Evolutionary conservation across 2,329 filamentous ascomycete genomes (phyloP).

Genomic region (Escovopsis sp.): DNA sequence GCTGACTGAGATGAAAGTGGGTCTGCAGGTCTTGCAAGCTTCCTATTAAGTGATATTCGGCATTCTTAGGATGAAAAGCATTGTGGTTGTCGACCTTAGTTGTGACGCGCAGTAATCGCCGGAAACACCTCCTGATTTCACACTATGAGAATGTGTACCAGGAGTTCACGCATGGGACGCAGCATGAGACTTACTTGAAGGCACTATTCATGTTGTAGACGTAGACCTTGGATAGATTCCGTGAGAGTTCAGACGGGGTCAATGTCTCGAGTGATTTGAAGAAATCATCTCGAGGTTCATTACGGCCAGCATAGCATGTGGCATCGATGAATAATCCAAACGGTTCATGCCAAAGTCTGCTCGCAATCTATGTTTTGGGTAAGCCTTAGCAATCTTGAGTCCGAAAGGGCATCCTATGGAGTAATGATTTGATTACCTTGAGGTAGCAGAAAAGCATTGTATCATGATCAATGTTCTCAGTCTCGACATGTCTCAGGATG

Average conservation of each 20-base stretch:
- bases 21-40: slow-evolving; percentile 48
- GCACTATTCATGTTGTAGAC: slow-evolving; percentile 62
- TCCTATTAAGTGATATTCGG: slow-evolving; percentile 51
- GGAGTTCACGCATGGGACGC: no score
- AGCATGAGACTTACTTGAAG: slow-evolving; percentile 32
- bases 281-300: slow-evolving; percentile 48
- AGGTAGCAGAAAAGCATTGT: slow-evolving; percentile 52
- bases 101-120: slow-evolving; percentile 44
- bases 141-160: neutral
- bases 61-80: slow-evolving; percentile 47
- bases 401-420: no score
- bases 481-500: slow-evolving; percentile 51
- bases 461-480: slow-evolving; percentile 49
- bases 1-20: slow-evolving; percentile 50
- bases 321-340: slow-evolving; percentile 55
- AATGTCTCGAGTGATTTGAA: slow-evolving; percentile 48
- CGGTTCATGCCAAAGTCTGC: slow-evolving; percentile 52
- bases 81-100: slow-evolving; percentile 45
- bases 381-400: neutral
- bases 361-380: slow-evolving; percentile 37
- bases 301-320: slow-evolving; percentile 54
- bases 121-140: slow-evolving; percentile 39
- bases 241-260: slow-evolving; percentile 44
- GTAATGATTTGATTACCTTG: no score
- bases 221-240: slow-evolving; percentile 45